Evolutionary conservation across 768 basidiomycete species (phyloP), one percentile per base, ranked within the genome.

Genomic region (Leucosporidium scottii): DNA sequence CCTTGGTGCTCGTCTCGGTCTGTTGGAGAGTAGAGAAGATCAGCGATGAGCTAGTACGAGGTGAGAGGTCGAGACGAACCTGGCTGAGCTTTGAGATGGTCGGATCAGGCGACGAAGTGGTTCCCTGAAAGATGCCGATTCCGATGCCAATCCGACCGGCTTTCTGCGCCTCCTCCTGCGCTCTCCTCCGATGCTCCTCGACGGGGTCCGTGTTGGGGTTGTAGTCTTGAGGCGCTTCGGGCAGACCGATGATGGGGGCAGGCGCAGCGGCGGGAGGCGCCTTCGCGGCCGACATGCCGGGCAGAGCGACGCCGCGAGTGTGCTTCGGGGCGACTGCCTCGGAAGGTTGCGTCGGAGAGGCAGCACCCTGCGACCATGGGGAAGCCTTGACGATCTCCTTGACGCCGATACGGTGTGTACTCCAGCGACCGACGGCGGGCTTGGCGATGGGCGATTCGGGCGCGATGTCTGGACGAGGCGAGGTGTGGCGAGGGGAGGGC

Each of bases 261-360:
- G 39, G 39, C 39, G 39, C 39, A 44, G 39, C 39, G 13, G 39
- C 39, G 39, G 39, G 39, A 44, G 55, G 44, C 3, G 50, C 39
- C n/a, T 12, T 20, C 30, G 50, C 44, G 0, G 27, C 50, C 27
- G 59, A 59, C 1, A 71, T 21, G 21, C 70, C 70, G 10, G 70
- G 70, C 3, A 71, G 49, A 20, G 70, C 70, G 50, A 68, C 60
- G 28, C 70, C 70, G n/a, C 66, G 70, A 4, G 49, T 61, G 47
- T 60, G 58, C 15, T 62, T 62, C 1, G 9, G 23, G 1, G 39
- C 39, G 39, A 30, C 59, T 5, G 31, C 31, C 44, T 25, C 18
- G 20, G 49, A 3, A 3, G 47, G 28, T 21, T 64, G 61, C 27
- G 44, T 23, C 13, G 39, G 39, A 44, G 39, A 44, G 39, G 61